phyloP scores from a whole-genome alignment of 306 rosid genomes.

The Neltuma alba region DNA sequence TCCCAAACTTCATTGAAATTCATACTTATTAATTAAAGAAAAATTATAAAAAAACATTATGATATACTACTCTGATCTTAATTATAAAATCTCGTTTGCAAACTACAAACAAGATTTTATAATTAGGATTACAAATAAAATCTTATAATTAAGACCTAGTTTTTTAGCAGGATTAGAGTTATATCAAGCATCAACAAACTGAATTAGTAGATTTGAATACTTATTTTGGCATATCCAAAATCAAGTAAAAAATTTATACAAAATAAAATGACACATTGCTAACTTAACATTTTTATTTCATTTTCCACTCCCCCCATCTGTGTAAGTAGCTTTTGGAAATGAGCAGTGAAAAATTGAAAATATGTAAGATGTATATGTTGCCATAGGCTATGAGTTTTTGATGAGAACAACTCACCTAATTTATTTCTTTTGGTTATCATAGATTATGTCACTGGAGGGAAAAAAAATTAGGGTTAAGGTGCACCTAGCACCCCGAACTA shows the following conservation, averaged over 20 bases:
- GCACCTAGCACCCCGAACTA: too few species aligned
- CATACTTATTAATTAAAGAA: background rate
- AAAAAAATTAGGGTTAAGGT: too few species aligned
- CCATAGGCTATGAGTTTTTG: too few species aligned
- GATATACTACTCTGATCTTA: too few species aligned
- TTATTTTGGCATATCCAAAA: background rate
- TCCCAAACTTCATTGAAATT: background rate
- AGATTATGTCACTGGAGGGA: background rate
- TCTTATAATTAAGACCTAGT: too few species aligned
- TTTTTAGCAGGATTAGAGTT: too few species aligned
- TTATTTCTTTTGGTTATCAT: too few species aligned
- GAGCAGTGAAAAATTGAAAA: background rate
- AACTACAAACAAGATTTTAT: too few species aligned
- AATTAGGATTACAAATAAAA: too few species aligned
- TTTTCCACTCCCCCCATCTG: background rate
- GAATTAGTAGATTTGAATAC: background rate
- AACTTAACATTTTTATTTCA: background rate
- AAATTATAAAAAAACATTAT: background rate
- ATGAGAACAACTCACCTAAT: too few species aligned
- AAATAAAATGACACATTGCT: background rate
- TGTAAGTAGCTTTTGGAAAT: background rate
- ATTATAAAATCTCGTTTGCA: too few species aligned
- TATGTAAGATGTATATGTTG: background rate
- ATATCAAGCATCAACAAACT: background rate
- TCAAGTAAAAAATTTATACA: background rate